These are phyloP conservation scores for Phytopythium boreale DNA, from an alignment of 352 stramenopile species.

Conservation along the genomic window DNA sequence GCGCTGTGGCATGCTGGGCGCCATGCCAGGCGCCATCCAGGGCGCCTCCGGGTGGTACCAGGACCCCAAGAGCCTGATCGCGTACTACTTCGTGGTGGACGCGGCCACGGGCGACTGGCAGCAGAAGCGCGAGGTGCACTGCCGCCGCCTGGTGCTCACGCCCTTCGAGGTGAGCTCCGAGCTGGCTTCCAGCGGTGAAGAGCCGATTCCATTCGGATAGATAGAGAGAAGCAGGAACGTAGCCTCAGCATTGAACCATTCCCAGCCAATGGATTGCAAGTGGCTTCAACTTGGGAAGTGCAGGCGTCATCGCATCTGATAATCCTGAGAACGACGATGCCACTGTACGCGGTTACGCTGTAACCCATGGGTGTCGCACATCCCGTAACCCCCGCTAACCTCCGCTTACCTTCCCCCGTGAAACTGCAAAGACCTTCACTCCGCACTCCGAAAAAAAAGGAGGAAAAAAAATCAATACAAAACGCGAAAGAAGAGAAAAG, in stretches of 20 bases:
- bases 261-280: neutral
- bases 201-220: conserved; percentile 1
- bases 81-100: conserved; percentile 72
- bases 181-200: conserved; percentile 29
- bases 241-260: neutral
- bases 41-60: conserved; percentile 72
- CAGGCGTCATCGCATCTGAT: conserved; percentile 1
- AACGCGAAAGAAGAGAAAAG: conserved; percentile 1
- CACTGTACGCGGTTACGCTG: neutral
- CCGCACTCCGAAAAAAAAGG: neutral
- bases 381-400: neutral
- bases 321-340: neutral
- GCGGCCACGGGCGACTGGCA: conserved; percentile 55
- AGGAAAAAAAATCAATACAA: conserved; percentile 2
- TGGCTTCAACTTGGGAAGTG: neutral
- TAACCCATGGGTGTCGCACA: neutral
- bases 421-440: conserved; percentile 5
- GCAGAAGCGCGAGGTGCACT: conserved; percentile 58
- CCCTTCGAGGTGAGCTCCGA: conserved; percentile 61
- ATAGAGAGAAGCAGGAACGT: neutral
- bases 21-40: conserved; percentile 66
- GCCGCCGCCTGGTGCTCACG: conserved; percentile 55
- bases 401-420: neutral
- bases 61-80: conserved; percentile 66
- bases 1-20: conserved; percentile 58